Base-by-base conservation (phyloP, 2,329 filamentous ascomycete genomes). In the Helotiales sp. region DNA sequence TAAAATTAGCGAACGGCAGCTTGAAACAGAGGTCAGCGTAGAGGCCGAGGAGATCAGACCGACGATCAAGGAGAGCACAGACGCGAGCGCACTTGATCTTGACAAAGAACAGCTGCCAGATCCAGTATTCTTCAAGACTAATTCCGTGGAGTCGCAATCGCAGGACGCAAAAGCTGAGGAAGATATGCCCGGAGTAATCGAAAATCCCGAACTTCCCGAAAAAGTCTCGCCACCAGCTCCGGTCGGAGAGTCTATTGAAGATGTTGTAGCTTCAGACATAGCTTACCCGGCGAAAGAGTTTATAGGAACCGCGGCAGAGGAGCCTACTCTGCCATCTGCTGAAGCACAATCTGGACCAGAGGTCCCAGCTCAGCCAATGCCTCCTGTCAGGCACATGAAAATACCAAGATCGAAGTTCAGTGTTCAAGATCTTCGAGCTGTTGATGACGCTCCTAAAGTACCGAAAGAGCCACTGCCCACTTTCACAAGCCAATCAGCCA, bases 361-460 rank as follows among this genome's bases (percentile, higher is more conserved):
- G 31, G 3, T 12, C 25, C 25, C 24, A 9, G 15, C 22, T 12
- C 44, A 30, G 9, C 46, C 42, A 47, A 34, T 46, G 29, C 56
- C 58, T 17, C 53, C 57, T 34, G 33, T 54, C 22, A 55, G 52
- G 36, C 57, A 59, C 10, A 61, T 52, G 63, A 67, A 65, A 22
- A 49, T 68, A 40, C 64, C 68, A 13, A 60, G 61, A 29, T 70
- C 67, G 10, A 69, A 69, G 25, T 67, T 69, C 30, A 67, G 64
- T 44, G 53, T 64, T 27, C 68, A 67, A 48, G 61, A 66, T 44
- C 55, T 52, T 25, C 31, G 38, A 33, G 56, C 54, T 22, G 52
- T 47, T 17, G 27, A 47, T 25, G 54, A 42, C 12, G 49, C 25
- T 12, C 46, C 44, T n/a, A 36, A 52, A 13, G 36, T 50, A 27